These are phyloP conservation scores for Canariomyces notabilis DNA, from an alignment of 2,329 filamentous ascomycete genomes.

Conservation along the genomic window DNA sequence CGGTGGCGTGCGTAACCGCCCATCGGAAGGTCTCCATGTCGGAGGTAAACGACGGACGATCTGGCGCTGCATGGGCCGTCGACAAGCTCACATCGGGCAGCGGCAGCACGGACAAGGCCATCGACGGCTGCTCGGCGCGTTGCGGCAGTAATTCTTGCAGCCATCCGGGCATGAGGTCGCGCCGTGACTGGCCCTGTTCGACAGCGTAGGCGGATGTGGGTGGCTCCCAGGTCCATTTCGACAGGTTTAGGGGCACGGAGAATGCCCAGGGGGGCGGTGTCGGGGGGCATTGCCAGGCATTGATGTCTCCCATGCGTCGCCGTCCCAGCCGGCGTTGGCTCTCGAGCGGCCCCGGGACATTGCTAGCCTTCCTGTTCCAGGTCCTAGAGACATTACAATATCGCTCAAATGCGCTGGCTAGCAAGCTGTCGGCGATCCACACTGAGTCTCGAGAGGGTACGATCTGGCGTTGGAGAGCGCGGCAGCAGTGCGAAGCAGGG, in stretches of 20 bases:
- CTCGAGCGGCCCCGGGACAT: conserved; percentile 51
- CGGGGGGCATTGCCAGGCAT: conserved; percentile 36
- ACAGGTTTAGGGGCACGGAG: conserved; percentile 39
- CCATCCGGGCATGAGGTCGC: conserved; percentile 17
- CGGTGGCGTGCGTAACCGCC: conserved; percentile 4
- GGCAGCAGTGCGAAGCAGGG: conserved; percentile 43
- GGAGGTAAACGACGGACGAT: background rate
- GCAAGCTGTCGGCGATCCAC: conserved; percentile 56
- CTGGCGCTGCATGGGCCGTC: background rate
- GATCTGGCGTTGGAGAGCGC: conserved; percentile 42
- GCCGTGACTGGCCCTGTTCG: conserved; percentile 16
- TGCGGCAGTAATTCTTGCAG: background rate
- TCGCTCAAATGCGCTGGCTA: conserved; percentile 46
- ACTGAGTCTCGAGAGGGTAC: conserved; percentile 39
- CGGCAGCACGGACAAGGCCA: background rate
- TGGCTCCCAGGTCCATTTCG: conserved; percentile 48
- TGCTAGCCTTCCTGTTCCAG: conserved; percentile 32
- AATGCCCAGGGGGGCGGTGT: conserved; percentile 44
- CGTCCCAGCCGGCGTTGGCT: conserved; percentile 48
- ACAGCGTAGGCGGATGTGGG: conserved; percentile 33
- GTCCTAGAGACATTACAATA: conserved; percentile 35
- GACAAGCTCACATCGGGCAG: background rate
- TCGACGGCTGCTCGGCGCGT: background rate
- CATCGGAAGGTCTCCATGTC: conserved; percentile 10
- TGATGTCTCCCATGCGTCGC: conserved; percentile 49